phyloP scores from a whole-genome alignment of 2,329 filamentous ascomycete genomes.

The Xylaria sp. region DNA sequence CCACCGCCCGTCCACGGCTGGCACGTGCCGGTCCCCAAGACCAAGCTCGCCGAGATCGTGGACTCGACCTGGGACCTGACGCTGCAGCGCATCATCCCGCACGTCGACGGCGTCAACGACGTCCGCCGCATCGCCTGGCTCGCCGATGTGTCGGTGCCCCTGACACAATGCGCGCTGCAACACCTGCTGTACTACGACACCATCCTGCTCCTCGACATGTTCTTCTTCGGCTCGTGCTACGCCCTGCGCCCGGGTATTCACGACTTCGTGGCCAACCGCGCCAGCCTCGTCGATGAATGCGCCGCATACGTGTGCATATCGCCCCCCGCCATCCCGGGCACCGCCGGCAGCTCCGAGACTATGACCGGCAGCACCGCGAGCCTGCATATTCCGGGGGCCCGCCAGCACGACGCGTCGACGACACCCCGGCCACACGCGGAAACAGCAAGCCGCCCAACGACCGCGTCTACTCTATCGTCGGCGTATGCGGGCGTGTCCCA shows the following conservation, averaged over 20 bases:
- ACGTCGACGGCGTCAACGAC: slow-evolving; percentile 90
- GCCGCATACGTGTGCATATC: slow-evolving; percentile 74
- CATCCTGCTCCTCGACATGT: slow-evolving; percentile 88
- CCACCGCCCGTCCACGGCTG: slow-evolving; percentile 81
- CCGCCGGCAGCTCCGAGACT: not conserved
- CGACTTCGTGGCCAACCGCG: slow-evolving; percentile 76
- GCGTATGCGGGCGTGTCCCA: slow-evolving; percentile 43
- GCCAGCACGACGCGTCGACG: not conserved
- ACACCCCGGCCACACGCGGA: slow-evolving; percentile 3
- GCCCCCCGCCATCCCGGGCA: not conserved
- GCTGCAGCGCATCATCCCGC: slow-evolving; percentile 77
- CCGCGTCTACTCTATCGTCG: not conserved
- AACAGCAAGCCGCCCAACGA: not conserved
- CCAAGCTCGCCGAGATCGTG: slow-evolving; percentile 67
- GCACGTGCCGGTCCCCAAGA: slow-evolving; percentile 85
- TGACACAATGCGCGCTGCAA: slow-evolving; percentile 84
- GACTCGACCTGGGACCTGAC: slow-evolving; percentile 77
- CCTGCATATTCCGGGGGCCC: not conserved
- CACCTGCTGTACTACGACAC: slow-evolving; percentile 95
- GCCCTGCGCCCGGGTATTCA: slow-evolving; percentile 79
- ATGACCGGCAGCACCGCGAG: slow-evolving; percentile 12
- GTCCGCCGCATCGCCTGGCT: slow-evolving; percentile 84
- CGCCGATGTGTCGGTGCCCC: slow-evolving; percentile 83
- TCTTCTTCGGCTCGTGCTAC: slow-evolving; percentile 92
- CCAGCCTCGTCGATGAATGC: slow-evolving; percentile 83